These are phyloP conservation scores for Fusarium secorum DNA, from an alignment of 2,329 filamentous ascomycete genomes.

Conservation along the genomic window DNA sequence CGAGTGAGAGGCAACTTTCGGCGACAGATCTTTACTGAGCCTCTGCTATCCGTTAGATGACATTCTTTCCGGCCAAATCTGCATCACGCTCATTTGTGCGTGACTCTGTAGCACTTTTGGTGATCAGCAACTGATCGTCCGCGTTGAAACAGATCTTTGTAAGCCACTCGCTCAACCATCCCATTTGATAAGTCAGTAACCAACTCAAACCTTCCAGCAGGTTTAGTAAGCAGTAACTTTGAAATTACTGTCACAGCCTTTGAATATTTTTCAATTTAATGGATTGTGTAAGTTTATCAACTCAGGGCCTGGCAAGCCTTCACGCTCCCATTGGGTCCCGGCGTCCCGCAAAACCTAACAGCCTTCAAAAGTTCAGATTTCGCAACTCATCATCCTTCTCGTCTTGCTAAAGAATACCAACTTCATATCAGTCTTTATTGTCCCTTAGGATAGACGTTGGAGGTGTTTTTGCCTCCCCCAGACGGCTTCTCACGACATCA, in stretches of 20 bases:
- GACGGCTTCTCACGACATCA: too few relatives aligned
- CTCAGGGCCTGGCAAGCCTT: background rate
- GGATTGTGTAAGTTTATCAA: background rate
- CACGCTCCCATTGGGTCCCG: too few relatives aligned
- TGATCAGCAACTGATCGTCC: background rate
- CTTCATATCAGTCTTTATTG: too few relatives aligned
- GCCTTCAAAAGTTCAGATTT: background rate
- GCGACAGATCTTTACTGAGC: background rate
- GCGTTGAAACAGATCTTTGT: fast-evolving
- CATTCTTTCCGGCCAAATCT: fast-evolving
- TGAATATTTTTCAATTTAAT: background rate
- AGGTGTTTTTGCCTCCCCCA: background rate
- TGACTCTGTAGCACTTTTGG: background rate
- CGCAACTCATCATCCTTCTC: background rate
- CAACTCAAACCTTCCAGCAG: background rate
- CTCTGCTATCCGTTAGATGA: background rate
- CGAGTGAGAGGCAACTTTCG: too few relatives aligned
- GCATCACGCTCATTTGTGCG: background rate
- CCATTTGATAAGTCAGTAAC: background rate
- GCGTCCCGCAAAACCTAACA: background rate
- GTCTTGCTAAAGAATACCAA: too few relatives aligned
- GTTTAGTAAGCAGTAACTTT: background rate
- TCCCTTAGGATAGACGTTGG: background rate
- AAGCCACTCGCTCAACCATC: background rate
- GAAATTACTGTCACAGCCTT: background rate